These are phyloP conservation scores for Penicillium sumatraense DNA, from an alignment of 2,329 filamentous ascomycete species.

Conservation along the genomic window DNA sequence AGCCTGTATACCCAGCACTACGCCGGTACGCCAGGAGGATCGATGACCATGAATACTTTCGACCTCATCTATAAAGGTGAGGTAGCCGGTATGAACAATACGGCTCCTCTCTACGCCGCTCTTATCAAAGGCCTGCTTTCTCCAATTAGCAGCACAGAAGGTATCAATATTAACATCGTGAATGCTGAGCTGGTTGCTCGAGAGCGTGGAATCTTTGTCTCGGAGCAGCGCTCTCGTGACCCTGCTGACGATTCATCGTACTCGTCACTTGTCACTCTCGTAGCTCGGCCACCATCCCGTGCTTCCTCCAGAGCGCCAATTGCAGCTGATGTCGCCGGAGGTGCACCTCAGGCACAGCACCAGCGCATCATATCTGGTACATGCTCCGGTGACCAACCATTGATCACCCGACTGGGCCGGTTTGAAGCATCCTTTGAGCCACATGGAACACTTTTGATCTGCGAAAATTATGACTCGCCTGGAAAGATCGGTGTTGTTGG, in stretches of 20 bases:
- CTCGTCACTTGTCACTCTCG: conserved; percentile 71
- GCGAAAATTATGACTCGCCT: conserved; percentile 79
- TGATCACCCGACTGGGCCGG: conserved; percentile 73
- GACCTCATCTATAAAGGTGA: conserved; percentile 79
- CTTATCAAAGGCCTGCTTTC: conserved; percentile 76
- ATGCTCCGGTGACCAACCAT: conserved; percentile 46
- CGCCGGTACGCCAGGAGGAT: conserved; percentile 38
- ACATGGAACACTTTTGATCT: conserved; percentile 74
- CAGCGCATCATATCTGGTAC: conserved; percentile 58
- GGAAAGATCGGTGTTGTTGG: conserved; percentile 84
- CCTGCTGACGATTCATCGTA: conserved; percentile 63
- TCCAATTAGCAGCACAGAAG: conserved; percentile 69
- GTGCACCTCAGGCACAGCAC: conserved; percentile 27
- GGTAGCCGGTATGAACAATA: conserved; percentile 71
- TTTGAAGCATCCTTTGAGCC: conserved; percentile 77
- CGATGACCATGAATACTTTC: conserved; percentile 68
- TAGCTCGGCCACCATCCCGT: conserved; percentile 51
- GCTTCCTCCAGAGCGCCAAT: conserved; percentile 42
- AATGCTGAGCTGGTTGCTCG: conserved; percentile 77
- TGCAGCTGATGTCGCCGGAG: conserved; percentile 18
- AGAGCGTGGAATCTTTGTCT: conserved; percentile 77
- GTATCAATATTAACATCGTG: conserved; percentile 77
- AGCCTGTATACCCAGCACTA: conserved; percentile 79
- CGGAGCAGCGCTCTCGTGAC: conserved; percentile 70
- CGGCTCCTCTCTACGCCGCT: conserved; percentile 77